phyloP scores from a whole-genome alignment of 257 asterid genomes.

The Jacaranda mimosifolia region DNA sequence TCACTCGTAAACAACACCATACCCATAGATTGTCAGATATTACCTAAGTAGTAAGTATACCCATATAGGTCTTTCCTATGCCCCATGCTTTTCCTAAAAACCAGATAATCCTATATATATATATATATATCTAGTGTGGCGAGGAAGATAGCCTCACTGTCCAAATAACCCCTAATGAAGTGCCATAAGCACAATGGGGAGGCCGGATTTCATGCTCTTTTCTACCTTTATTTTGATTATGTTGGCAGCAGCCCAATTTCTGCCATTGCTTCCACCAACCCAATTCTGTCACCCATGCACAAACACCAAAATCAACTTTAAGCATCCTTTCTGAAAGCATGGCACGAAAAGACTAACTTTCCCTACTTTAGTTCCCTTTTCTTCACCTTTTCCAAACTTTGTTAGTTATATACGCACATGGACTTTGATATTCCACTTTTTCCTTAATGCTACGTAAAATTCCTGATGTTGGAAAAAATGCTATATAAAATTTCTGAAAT shows the following conservation, averaged over 20 bases:
- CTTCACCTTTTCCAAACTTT: conserved; percentile 27
- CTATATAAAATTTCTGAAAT: conserved; percentile 30
- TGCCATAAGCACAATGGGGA: conserved; percentile 22
- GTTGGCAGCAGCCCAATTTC: conserved; percentile 19
- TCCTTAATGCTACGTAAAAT: conserved; percentile 27
- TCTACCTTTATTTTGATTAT: conserved; percentile 8
- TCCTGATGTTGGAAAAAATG: conserved; percentile 21
- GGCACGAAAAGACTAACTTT: neutral
- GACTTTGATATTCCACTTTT: conserved; percentile 13
- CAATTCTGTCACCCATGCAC: conserved; percentile 32
- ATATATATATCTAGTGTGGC: neutral
- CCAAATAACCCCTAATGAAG: conserved; percentile 28
- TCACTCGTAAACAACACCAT: neutral
- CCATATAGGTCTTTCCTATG: conserved; percentile 15
- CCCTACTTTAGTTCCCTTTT: conserved; percentile 2
- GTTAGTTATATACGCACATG: conserved; percentile 10
- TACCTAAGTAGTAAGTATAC: neutral
- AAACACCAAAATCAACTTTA: conserved; percentile 14
- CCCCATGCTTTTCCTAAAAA: conserved; percentile 27
- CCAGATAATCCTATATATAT: conserved; percentile 12
- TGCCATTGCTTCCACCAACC: conserved; percentile 31
- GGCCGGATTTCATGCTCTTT: conserved; percentile 20
- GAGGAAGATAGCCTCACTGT: conserved; percentile 23
- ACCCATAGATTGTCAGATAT: conserved; percentile 13
- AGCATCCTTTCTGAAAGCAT: conserved; percentile 25